These are phyloP conservation scores for Cyberlindnera suaveolens DNA, from an alignment of 805 yeast species.

Conservation along the genomic window DNA sequence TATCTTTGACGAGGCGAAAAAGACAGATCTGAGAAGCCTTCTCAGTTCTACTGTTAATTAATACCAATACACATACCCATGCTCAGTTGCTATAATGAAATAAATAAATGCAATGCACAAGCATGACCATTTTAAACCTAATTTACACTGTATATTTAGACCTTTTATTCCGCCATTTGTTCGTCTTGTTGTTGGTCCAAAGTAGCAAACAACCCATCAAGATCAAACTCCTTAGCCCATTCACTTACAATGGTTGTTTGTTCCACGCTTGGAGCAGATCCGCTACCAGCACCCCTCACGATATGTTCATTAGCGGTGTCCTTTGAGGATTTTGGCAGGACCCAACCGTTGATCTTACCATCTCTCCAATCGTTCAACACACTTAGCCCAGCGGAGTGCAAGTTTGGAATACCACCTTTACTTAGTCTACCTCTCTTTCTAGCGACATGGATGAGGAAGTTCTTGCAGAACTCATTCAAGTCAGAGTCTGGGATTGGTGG, in stretches of 20 bases:
- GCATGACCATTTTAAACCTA: no score
- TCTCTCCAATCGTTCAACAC: slow-evolving; percentile 95
- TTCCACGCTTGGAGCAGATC: slow-evolving; percentile 33
- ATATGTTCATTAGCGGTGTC: slow-evolving; percentile 27
- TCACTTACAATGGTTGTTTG: slow-evolving; percentile 71
- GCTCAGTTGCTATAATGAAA: no score
- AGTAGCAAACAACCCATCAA: slow-evolving; percentile 66
- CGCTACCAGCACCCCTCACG: slow-evolving; percentile 18
- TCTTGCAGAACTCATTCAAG: slow-evolving; percentile 74
- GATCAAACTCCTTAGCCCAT: slow-evolving; percentile 93
- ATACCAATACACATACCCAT: no score
- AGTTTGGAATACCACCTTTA: slow-evolving; percentile 87
- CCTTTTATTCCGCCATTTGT: not conserved
- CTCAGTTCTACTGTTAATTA: no score
- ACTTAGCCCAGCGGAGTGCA: slow-evolving; percentile 75
- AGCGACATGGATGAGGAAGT: slow-evolving; percentile 86
- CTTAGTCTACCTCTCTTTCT: slow-evolving; percentile 89
- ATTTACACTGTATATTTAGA: not conserved
- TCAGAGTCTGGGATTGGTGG: slow-evolving; percentile 75
- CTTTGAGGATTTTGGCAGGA: slow-evolving; percentile 58
- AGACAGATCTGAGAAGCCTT: not conserved
- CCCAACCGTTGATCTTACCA: slow-evolving; percentile 91
- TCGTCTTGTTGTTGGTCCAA: slow-evolving; percentile 24
- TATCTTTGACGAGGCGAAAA: not conserved
- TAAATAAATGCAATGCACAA: no score